A percentile compares a stretch with the other conserved stretches of the same genome.
These are phyloP conservation scores for Cutaneotrichosporon mucoides DNA, from an alignment of 1,284 basidiomycete genomes.

Conservation along the genomic window DNA sequence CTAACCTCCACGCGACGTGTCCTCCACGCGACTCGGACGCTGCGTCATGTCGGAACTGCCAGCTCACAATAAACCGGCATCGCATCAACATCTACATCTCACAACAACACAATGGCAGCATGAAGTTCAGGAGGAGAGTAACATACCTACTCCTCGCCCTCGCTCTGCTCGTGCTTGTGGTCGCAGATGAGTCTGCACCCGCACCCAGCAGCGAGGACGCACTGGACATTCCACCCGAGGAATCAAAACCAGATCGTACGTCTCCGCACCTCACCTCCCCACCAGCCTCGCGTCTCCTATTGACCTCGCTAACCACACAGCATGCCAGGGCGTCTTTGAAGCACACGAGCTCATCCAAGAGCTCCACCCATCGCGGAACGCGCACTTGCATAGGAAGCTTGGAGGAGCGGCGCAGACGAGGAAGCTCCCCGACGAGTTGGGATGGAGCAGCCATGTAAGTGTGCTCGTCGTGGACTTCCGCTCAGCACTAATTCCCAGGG, in stretches of 20 bases:
- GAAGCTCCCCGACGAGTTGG: slow-evolving; percentile 37
- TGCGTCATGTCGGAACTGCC: no score
- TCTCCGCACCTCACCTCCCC: no score
- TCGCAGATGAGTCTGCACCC: no score
- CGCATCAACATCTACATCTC: not conserved
- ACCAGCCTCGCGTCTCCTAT: no score
- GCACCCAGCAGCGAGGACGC: no score
- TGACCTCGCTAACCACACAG: slow-evolving; percentile 7
- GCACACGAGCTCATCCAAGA: slow-evolving; percentile 27
- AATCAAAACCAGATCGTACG: not conserved
- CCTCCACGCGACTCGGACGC: no score
- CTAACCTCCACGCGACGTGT: no score
- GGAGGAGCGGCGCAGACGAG: slow-evolving; percentile 16
- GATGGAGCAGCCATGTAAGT: slow-evolving; percentile 36
- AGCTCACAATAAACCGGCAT: not conserved
- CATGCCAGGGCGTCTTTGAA: slow-evolving; percentile 28
- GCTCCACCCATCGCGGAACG: slow-evolving; percentile 25
- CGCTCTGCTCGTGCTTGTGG: not conserved
- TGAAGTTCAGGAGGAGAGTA: slow-evolving; percentile 3
- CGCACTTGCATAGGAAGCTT: slow-evolving; percentile 29
- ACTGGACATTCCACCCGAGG: no score
- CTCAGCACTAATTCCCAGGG: slow-evolving; percentile 22
- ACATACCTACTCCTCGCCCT: slow-evolving; percentile 1
- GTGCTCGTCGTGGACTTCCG: not conserved
- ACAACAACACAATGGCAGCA: slow-evolving; percentile 1